Conservation (phyloP, 768 basidiomycete species). For the Daedaleopsis nitida region DNA sequence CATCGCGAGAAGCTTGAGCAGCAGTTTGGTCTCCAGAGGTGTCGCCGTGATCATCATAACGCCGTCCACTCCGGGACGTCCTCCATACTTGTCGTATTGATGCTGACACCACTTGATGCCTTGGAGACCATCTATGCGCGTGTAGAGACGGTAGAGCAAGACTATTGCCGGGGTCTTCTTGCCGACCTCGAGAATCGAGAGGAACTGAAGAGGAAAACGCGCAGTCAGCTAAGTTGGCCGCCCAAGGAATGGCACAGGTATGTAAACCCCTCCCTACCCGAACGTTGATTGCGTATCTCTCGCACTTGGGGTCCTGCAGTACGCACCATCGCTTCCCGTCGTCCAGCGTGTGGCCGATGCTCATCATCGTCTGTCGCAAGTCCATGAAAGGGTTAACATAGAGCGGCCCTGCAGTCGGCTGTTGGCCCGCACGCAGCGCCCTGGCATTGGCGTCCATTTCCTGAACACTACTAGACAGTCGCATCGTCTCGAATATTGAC, state of each 20-base stretch:
- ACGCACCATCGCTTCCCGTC: neutral
- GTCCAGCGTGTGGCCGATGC: neutral
- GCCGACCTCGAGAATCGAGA: neutral
- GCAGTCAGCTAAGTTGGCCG: no score
- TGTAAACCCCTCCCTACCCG: constrained; percentile 7
- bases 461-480: neutral
- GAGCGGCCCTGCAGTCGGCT: neutral
- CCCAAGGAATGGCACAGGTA: no score
- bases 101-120: constrained; percentile 8
- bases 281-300: constrained; percentile 16
- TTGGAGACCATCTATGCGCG: neutral
- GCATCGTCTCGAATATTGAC: neutral
- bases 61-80: neutral
- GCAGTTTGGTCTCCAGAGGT: constrained; percentile 34
- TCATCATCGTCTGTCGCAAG: constrained; percentile 21
- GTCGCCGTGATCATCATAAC: constrained; percentile 15
- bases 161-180: neutral
- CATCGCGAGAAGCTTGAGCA: constrained; percentile 35
- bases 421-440: constrained; percentile 1
- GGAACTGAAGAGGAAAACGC: neutral
- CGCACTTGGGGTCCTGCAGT: constrained; percentile 16
- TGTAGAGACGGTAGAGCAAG: neutral
- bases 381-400: constrained; percentile 21
- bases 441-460: neutral
- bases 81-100: neutral